A percentile compares a stretch with the other conserved stretches of the same genome.
phyloP scores from a whole-genome alignment of 495 filamentous ascomycete genomes.

The Neurospora hispaniola region DNA sequence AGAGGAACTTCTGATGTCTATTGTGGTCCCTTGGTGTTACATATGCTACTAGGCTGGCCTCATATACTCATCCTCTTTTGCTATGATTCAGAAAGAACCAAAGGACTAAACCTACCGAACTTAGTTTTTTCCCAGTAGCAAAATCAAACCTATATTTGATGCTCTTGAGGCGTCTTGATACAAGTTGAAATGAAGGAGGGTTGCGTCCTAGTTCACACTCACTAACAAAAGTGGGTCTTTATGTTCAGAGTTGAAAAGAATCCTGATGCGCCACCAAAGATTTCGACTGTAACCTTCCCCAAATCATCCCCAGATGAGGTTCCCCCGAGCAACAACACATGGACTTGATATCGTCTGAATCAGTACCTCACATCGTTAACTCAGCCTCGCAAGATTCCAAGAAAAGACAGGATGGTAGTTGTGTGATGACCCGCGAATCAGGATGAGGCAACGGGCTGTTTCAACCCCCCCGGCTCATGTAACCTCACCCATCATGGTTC shows the following conservation, averaged over 20 bases:
- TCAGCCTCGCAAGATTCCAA: neutral
- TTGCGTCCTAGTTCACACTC: neutral
- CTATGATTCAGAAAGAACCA: neutral
- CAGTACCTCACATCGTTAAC: neutral
- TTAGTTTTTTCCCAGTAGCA: no score
- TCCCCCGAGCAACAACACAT: neutral
- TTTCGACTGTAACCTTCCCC: neutral
- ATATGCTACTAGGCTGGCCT: neutral
- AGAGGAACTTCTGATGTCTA: neutral
- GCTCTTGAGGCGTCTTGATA: neutral
- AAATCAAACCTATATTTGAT: neutral
- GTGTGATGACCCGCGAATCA: neutral
- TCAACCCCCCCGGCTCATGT: neutral
- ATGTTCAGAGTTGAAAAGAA: no score
- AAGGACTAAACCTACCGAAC: neutral
- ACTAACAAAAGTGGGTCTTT: neutral
- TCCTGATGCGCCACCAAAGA: no score
- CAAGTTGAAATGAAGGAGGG: neutral
- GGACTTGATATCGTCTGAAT: neutral
- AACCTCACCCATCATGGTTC: conserved; percentile 1
- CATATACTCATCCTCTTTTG: neutral
- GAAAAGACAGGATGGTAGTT: neutral
- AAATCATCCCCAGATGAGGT: neutral
- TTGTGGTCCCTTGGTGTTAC: neutral
- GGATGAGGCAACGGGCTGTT: neutral